Conservation (phyloP, 306 rosid genomes). For the Datisca glomerata region DNA sequence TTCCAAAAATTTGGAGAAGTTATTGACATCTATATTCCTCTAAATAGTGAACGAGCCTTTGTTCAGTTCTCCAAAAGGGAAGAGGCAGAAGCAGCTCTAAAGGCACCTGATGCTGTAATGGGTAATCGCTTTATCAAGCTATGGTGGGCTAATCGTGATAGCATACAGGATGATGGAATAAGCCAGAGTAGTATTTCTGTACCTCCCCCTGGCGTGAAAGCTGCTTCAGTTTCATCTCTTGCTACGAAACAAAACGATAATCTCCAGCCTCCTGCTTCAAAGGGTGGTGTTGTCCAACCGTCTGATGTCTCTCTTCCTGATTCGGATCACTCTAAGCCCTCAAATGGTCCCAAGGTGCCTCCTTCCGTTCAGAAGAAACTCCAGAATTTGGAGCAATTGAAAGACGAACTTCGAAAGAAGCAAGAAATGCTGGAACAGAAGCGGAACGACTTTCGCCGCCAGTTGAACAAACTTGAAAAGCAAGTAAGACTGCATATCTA, state of each 20-base stretch:
- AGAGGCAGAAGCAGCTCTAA: slow-evolving; percentile 97
- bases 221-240: slow-evolving; percentile 37
- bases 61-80: slow-evolving; percentile 94
- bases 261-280: slow-evolving; percentile 48
- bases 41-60: slow-evolving; percentile 79
- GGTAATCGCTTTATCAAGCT: slow-evolving; percentile 96
- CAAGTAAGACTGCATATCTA: slow-evolving; percentile 35
- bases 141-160: slow-evolving; percentile 99
- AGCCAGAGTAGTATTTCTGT: slow-evolving; percentile 33
- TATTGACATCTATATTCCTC: slow-evolving; percentile 76
- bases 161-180: slow-evolving; percentile 53
- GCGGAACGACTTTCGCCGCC: slow-evolving; percentile 74
- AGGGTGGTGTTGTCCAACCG: slow-evolving; percentile 19
- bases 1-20: slow-evolving; percentile 87
- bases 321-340: slow-evolving; percentile 39
- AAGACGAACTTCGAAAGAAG: slow-evolving; percentile 92
- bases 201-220: slow-evolving; percentile 36
- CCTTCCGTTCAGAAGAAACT: slow-evolving; percentile 76
- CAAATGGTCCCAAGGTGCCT: slow-evolving; percentile 52
- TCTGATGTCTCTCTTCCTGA: slow-evolving; percentile 37
- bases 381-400: slow-evolving; percentile 62
- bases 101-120: slow-evolving; percentile 96
- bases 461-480: slow-evolving; percentile 70
- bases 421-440: slow-evolving; percentile 91
- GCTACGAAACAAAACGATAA: slow-evolving; percentile 43